A percentile compares a stretch with the other conserved stretches of the same genome.
These are phyloP conservation scores for Uronychia binucleata DNA, from an alignment of 73 alveolate genomes.

Conservation along the genomic window DNA sequence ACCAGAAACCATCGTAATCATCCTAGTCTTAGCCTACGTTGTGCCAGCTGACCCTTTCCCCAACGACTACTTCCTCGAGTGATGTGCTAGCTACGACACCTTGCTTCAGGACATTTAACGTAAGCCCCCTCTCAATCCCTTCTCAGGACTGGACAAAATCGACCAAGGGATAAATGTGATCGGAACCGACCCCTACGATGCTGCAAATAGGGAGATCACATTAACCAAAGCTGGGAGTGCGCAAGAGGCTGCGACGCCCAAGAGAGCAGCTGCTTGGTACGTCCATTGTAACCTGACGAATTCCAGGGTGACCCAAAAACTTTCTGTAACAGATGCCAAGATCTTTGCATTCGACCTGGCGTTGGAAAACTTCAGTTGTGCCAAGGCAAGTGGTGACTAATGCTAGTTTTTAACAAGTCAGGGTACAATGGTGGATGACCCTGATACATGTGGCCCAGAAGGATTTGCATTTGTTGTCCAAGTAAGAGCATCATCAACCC, in stretches of 20 bases:
- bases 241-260: not conserved
- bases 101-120: not conserved
- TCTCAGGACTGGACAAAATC: not conserved
- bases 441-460: slow-evolving; percentile 3
- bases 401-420: not conserved
- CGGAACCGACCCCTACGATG: not conserved
- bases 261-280: not conserved
- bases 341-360: not conserved
- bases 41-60: not conserved
- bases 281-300: not conserved
- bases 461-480: slow-evolving; percentile 9
- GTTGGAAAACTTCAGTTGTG: not conserved
- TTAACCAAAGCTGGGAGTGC: not conserved
- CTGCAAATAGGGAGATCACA: not conserved
- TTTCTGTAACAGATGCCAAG: not conserved
- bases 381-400: not conserved
- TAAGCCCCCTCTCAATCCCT: not conserved
- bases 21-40: not conserved
- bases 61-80: not conserved
- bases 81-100: not conserved
- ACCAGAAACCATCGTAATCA: no score
- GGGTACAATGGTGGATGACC: not conserved
- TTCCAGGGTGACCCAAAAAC: not conserved
- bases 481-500: not conserved
- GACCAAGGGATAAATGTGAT: not conserved